These are phyloP conservation scores for Verticillium nubilum DNA, from an alignment of 2,329 filamentous ascomycete genomes.

Conservation along the genomic window DNA sequence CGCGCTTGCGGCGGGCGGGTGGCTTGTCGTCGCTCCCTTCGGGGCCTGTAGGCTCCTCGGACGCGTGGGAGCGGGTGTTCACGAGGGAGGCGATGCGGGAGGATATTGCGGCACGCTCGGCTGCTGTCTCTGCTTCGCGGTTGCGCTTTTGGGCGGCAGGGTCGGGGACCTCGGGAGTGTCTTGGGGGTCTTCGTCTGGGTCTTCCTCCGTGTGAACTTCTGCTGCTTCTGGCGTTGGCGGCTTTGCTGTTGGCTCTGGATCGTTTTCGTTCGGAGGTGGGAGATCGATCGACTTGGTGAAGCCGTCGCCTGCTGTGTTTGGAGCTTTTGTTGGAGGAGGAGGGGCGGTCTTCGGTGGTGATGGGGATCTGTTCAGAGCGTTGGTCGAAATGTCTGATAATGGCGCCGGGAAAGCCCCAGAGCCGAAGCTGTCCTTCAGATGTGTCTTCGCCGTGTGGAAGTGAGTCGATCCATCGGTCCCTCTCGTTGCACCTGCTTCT, in stretches of 20 bases:
- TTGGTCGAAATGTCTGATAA: slow-evolving; percentile 35
- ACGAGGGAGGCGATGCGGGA: slow-evolving; percentile 31
- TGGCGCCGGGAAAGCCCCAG: slow-evolving; percentile 23
- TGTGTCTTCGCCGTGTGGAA: slow-evolving; percentile 38
- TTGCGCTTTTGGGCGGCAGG: slow-evolving; percentile 22
- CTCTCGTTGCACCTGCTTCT: slow-evolving; percentile 1
- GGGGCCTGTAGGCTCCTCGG: slow-evolving; percentile 3
- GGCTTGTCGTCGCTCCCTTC: slow-evolving; percentile 2
- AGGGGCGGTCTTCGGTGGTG: slow-evolving; percentile 13
- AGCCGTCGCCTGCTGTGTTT: background rate
- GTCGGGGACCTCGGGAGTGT: slow-evolving; percentile 24
- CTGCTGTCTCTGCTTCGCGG: slow-evolving; percentile 18
- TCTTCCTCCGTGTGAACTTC: slow-evolving; percentile 4
- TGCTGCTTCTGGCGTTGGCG: background rate
- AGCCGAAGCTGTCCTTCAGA: slow-evolving; percentile 19
- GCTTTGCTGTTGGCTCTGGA: background rate
- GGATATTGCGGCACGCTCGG: slow-evolving; percentile 34
- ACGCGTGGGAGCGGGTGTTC: slow-evolving; percentile 19
- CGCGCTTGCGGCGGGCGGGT: slow-evolving; percentile 28
- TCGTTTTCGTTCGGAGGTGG: background rate
- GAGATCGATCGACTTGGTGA: background rate
- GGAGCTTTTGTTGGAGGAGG: background rate
- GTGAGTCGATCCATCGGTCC: slow-evolving; percentile 19
- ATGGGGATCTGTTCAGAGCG: slow-evolving; percentile 34
- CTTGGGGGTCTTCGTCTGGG: slow-evolving; percentile 10